Conservation (phyloP, 257 asterid genomes). For the Solanum ahanhuiri region DNA sequence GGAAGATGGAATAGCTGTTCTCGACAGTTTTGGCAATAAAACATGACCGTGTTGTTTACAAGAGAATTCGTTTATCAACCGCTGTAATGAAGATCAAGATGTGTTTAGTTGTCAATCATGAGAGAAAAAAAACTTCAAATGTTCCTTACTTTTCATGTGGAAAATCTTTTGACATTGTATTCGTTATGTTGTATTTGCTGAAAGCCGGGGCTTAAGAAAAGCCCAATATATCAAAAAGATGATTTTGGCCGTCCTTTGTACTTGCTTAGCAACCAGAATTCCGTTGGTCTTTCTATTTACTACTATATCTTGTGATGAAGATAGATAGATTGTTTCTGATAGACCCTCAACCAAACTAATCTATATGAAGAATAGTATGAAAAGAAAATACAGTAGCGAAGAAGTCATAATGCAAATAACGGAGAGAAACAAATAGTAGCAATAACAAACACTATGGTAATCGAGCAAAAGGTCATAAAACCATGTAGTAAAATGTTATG, state of each 20-base stretch:
- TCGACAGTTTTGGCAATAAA: slow-evolving; percentile 11
- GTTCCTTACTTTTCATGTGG: neutral
- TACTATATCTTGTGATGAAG: too few species aligned
- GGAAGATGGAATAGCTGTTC: slow-evolving; percentile 7
- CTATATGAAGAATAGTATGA: too few species aligned
- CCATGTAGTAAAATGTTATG: too few species aligned
- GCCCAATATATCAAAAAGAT: neutral
- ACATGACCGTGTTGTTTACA: neutral
- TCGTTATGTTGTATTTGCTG: neutral
- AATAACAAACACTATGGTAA: too few species aligned
- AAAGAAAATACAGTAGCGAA: too few species aligned
- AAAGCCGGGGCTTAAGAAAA: neutral
- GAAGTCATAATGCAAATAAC: too few species aligned
- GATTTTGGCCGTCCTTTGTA: neutral
- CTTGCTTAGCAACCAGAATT: neutral
- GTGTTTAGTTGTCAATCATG: neutral
- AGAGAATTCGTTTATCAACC: neutral
- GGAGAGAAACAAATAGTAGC: too few species aligned
- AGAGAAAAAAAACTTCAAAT: neutral
- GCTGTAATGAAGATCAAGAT: neutral
- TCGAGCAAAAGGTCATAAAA: too few species aligned
- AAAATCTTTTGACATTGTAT: neutral
- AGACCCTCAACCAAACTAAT: too few species aligned
- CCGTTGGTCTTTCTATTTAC: too few species aligned
- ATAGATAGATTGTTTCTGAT: too few species aligned